Evolutionary conservation across 2,329 filamentous ascomycete genomes (phyloP).

Genomic region (Cladosporium colombiae): DNA sequence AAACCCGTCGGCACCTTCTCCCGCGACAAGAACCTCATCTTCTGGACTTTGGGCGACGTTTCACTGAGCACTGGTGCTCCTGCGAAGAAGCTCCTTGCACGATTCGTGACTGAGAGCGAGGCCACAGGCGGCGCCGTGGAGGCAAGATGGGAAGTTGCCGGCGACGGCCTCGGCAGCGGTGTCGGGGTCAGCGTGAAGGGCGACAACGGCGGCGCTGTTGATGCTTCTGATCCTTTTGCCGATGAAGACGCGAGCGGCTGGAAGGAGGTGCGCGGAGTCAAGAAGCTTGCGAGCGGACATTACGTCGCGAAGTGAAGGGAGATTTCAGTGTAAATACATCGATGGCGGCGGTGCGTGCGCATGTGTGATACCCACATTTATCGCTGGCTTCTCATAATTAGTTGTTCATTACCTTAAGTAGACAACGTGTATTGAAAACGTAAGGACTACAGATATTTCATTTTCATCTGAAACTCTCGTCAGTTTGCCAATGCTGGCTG

Average conservation of each 20-base stretch:
- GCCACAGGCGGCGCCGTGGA: slow-evolving; percentile 77
- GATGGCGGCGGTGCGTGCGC: background rate
- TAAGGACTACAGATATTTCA: background rate
- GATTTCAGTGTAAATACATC: background rate
- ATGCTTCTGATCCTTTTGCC: slow-evolving; percentile 67
- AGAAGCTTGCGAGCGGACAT: slow-evolving; percentile 72
- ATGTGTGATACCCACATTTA: slow-evolving; percentile 4
- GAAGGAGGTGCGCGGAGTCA: slow-evolving; percentile 65
- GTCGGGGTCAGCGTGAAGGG: slow-evolving; percentile 56
- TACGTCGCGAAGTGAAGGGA: slow-evolving; percentile 48
- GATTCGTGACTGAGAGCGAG: slow-evolving; percentile 72
- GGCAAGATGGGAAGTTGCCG: slow-evolving; percentile 73
- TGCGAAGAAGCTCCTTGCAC: slow-evolving; percentile 76
- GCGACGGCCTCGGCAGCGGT: slow-evolving; percentile 58
- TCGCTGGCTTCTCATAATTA: slow-evolving; percentile 2
- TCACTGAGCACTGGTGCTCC: slow-evolving; percentile 59
- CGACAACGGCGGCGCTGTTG: slow-evolving; percentile 45
- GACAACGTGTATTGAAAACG: slow-evolving; percentile 9
- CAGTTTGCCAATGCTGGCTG: background rate
- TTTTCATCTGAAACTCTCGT: background rate
- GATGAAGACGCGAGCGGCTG: slow-evolving; percentile 61
- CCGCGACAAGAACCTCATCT: slow-evolving; percentile 73
- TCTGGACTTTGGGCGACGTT: slow-evolving; percentile 79
- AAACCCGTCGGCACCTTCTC: slow-evolving; percentile 79
- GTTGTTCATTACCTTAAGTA: slow-evolving; percentile 7